These are phyloP conservation scores for Candida schatavii DNA, from an alignment of 805 yeast species.

Conservation along the genomic window DNA sequence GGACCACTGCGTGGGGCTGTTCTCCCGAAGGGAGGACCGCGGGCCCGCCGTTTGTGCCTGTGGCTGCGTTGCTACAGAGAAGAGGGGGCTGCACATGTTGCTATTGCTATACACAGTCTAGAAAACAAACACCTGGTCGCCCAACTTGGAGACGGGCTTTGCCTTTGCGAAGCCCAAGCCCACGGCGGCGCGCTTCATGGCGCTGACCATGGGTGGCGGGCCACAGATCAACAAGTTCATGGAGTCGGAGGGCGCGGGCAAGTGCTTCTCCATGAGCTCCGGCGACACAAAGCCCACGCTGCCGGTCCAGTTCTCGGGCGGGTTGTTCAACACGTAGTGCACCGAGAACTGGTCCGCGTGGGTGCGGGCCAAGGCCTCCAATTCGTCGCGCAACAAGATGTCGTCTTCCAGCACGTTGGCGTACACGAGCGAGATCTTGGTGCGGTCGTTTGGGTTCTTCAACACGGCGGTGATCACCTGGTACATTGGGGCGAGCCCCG, in stretches of 20 bases:
- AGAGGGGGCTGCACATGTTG: not conserved
- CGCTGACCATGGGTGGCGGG: conserved; percentile 88
- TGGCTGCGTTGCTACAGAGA: too few relatives aligned
- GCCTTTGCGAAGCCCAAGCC: conserved; percentile 80
- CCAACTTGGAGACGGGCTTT: conserved; percentile 83
- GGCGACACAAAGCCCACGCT: conserved; percentile 77
- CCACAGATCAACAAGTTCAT: conserved; percentile 84
- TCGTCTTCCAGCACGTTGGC: conserved; percentile 82
- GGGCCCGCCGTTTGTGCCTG: too few relatives aligned
- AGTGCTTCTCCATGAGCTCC: conserved; percentile 60
- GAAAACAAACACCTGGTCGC: conserved; percentile 87
- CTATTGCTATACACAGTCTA: conserved; percentile 24
- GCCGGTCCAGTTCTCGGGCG: conserved; percentile 73
- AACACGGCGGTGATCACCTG: conserved; percentile 84
- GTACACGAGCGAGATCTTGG: conserved; percentile 70
- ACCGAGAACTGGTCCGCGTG: conserved; percentile 62
- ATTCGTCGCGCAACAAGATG: conserved; percentile 75
- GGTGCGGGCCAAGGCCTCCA: conserved; percentile 59
- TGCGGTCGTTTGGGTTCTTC: conserved; percentile 71
- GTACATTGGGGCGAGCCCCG: conserved; percentile 95
- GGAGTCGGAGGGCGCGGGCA: conserved; percentile 60
- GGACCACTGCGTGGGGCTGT: too few relatives aligned
- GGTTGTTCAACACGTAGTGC: conserved; percentile 72
- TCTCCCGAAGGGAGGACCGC: too few relatives aligned
- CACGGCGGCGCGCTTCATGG: conserved; percentile 74